A percentile compares a stretch with the other conserved stretches of the same genome.
These are phyloP conservation scores for Ophiognomonia clavigignenti-juglandacearum DNA, from an alignment of 2,329 filamentous ascomycete genomes.

Conservation along the genomic window DNA sequence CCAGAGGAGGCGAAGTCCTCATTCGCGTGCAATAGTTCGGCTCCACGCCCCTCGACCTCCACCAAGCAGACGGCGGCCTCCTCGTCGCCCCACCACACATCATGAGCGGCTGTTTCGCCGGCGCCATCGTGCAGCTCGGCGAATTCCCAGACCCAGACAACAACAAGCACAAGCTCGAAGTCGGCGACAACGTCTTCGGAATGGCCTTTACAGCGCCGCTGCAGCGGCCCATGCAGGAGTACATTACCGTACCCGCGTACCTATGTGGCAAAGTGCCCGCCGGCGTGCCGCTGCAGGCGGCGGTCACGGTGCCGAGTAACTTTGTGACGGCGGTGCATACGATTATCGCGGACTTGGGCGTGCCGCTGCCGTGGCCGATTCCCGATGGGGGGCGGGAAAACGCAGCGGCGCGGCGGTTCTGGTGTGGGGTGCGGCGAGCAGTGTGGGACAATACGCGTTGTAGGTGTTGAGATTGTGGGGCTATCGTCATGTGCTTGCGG, in stretches of 20 bases:
- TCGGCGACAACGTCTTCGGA: slow-evolving; percentile 53
- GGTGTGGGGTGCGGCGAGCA: slow-evolving; percentile 49
- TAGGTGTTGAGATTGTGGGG: slow-evolving; percentile 49
- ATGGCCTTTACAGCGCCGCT: slow-evolving; percentile 43
- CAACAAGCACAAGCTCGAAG: slow-evolving; percentile 33
- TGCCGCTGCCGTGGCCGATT: slow-evolving; percentile 54
- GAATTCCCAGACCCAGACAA: slow-evolving; percentile 20
- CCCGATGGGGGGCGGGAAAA: slow-evolving; percentile 31
- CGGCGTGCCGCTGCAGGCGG: slow-evolving; percentile 36
- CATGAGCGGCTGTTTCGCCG: slow-evolving; percentile 46
- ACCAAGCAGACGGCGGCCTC: slow-evolving; percentile 56
- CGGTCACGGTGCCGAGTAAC: slow-evolving; percentile 52
- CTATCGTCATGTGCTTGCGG: slow-evolving; percentile 44
- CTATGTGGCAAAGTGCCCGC: slow-evolving; percentile 41
- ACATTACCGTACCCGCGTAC: slow-evolving; percentile 45
- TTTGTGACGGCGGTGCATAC: slow-evolving; percentile 56
- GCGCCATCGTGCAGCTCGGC: slow-evolving; percentile 48
- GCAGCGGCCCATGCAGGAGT: slow-evolving; percentile 52
- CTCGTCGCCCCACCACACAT: slow-evolving; percentile 45
- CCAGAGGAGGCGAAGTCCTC: slow-evolving; percentile 42
- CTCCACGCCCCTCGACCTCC: slow-evolving; percentile 57
- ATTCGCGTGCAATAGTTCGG: slow-evolving; percentile 54
- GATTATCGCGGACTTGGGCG: slow-evolving; percentile 40
- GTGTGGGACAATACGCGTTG: slow-evolving; percentile 45
- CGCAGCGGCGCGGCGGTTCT: slow-evolving; percentile 35